Evolutionary conservation across 208 protist species (phyloP), one percentile per base, ranked within the genome.

Genomic region (Crithidia sp.): DNA sequence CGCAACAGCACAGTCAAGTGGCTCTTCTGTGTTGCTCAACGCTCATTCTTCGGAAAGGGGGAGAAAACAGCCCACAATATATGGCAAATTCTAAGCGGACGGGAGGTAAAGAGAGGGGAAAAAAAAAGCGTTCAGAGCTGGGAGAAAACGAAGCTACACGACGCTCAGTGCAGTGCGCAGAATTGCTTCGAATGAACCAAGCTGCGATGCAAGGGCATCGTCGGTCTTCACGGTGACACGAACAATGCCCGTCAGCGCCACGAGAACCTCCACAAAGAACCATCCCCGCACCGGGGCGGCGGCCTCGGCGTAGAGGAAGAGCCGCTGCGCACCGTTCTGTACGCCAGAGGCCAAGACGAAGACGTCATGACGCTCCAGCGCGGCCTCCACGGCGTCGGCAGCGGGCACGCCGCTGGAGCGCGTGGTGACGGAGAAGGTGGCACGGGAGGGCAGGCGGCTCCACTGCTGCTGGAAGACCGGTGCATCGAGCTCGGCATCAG

Each of bases 281-380:
- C 69, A 75, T 10, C 50, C 47, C 3, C 57, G 39, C 5, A 47
- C 28, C 10, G 61, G 56, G 8, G 68, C 60, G 12, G 69, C 58
- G 7, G 73, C 78, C 59, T 85, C 74, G 2, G 88, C 88, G 66
- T 84, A 88, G 7, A 91, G 64, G 54, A 82, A 91, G 49, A 81
- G 78, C 76, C 83, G 85, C 14, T 76, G 76, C 44, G 66, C 37
- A 8, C 61, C 74, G 37, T 74, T 74, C 55, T 90, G 78, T 12
- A n/a, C 36, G 12, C 84, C 89, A 12, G 84, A 89, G 17, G 86
- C 84, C 17, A 91, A 74, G n/a, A 82, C 84, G 60, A 88, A 83
- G 16, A 94, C 74, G 40, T 70, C 62, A 52, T 71, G 68, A 12
- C 70, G 57, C 44, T 89, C 84, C 57, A 91, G 66, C 7, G 49